Percentiles rank a stretch among this genome's conserved stretches.
Conservation (phyloP, 2,329 filamentous ascomycete genomes). For the Pseudofabraea citricarpa region DNA sequence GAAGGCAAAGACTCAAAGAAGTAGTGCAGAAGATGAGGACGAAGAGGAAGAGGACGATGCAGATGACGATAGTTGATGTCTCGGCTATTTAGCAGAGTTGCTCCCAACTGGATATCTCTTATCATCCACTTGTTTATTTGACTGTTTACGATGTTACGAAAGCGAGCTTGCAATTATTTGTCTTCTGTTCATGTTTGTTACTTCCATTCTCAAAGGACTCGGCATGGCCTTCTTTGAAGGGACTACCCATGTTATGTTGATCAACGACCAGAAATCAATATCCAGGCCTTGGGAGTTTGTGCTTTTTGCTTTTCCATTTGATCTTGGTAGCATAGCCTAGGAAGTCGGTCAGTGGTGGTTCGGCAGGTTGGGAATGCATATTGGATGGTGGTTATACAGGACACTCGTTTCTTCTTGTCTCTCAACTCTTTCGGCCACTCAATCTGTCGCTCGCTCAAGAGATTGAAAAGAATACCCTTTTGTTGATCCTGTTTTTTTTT, state of each 20-base stretch:
- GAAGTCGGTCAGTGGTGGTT: conserved; percentile 9
- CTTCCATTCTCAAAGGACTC: not conserved
- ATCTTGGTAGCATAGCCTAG: conserved; percentile 3
- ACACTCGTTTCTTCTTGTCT: conserved; percentile 15
- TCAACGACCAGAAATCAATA: too few relatives aligned
- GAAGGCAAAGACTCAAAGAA: conserved; percentile 37
- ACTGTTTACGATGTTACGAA: too few relatives aligned
- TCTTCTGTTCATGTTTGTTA: not conserved
- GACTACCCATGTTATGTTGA: too few relatives aligned
- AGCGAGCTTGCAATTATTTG: too few relatives aligned
- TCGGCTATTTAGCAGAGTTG: too few relatives aligned
- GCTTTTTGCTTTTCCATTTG: conserved; percentile 13
- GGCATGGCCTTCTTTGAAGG: too few relatives aligned
- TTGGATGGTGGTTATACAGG: conserved; percentile 12
- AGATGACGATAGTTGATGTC: conserved; percentile 23
- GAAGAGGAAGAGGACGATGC: conserved; percentile 32
- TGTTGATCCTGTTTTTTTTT: conserved; percentile 9
- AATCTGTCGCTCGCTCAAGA: conserved; percentile 13
- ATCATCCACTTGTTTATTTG: too few relatives aligned
- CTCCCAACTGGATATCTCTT: too few relatives aligned
- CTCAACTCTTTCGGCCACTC: conserved; percentile 3
- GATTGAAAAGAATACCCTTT: conserved; percentile 15
- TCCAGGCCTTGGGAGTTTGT: conserved; percentile 20
- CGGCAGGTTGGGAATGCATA: not conserved
- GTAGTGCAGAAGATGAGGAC: conserved; percentile 31